phyloP scores from a whole-genome alignment of 139 green algal genomes.

The Volvox africanus region DNA sequence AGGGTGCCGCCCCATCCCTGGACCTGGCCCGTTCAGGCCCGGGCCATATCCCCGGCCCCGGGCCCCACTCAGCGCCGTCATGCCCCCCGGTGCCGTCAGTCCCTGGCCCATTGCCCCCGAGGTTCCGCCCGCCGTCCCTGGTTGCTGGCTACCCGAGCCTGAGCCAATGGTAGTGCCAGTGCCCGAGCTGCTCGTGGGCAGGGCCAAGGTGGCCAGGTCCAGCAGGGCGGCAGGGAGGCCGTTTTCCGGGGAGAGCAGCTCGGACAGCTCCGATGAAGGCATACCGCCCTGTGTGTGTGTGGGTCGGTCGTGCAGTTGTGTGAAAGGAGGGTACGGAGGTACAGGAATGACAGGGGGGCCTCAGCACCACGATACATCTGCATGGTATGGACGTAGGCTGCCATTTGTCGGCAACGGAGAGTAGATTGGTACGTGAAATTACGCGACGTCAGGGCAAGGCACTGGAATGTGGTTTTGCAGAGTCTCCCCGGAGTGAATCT shows the following conservation, averaged over 20 bases:
- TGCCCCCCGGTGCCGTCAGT: background rate
- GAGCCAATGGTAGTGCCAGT: background rate
- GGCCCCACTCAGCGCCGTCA: background rate
- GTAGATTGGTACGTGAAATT: no score
- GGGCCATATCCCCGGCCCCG: background rate
- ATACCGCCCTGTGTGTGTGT: constrained; percentile 42
- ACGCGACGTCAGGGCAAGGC: no score
- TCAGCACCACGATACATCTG: no score
- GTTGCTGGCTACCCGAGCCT: background rate
- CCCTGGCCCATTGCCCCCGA: background rate
- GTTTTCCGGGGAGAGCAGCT: constrained; percentile 33
- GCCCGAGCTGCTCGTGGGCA: background rate
- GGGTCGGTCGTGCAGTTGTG: background rate
- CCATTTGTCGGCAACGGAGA: no score
- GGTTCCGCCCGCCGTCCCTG: background rate
- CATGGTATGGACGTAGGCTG: no score
- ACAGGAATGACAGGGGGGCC: background rate
- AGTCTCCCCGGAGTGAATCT: no score
- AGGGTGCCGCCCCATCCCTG: background rate
- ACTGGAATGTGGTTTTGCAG: no score
- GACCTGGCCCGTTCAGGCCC: background rate
- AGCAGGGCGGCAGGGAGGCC: constrained; percentile 39
- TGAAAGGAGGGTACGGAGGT: background rate
- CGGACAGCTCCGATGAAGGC: background rate
- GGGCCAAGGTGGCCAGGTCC: constrained; percentile 47